These are phyloP conservation scores for Symbiodinium pilosum DNA, from an alignment of 73 alveolate species.

Conservation along the genomic window DNA sequence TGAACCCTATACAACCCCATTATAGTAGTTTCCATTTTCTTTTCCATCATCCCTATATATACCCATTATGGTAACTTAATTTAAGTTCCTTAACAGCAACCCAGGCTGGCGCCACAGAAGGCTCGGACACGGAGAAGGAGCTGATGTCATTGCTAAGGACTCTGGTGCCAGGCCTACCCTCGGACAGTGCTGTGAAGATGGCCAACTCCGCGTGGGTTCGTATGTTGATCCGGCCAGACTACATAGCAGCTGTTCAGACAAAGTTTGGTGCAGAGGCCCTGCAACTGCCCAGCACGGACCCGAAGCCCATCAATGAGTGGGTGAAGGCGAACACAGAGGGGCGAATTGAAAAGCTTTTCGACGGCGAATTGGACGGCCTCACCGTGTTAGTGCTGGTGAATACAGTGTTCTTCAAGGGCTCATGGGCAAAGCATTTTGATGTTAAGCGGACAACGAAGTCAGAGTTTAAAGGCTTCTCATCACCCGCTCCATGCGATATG, in stretches of 20 bases:
- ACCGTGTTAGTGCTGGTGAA: constrained; percentile 67
- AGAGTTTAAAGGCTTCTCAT: not conserved
- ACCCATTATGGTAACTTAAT: too few relatives aligned
- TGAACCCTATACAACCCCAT: too few relatives aligned
- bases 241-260: not conserved
- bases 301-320: constrained; percentile 44
- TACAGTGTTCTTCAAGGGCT: constrained; percentile 74
- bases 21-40: too few relatives aligned
- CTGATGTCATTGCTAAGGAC: not conserved
- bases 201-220: constrained; percentile 75
- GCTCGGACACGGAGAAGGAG: constrained; percentile 39
- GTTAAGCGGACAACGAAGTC: not conserved
- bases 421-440: constrained; percentile 15
- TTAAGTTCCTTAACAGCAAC: too few relatives aligned
- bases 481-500: not conserved
- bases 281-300: constrained; percentile 5
- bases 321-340: not conserved
- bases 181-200: constrained; percentile 8
- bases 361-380: not conserved
- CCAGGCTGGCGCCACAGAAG: constrained; percentile 41
- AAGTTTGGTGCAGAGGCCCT: constrained; percentile 25
- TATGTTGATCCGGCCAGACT: constrained; percentile 32
- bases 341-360: not conserved
- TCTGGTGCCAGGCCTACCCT: constrained; percentile 5
- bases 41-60: too few relatives aligned